These are phyloP conservation scores for Tillandsia fasciculata DNA, from an alignment of 176 grass and related monocot species.

Conservation along the genomic window DNA sequence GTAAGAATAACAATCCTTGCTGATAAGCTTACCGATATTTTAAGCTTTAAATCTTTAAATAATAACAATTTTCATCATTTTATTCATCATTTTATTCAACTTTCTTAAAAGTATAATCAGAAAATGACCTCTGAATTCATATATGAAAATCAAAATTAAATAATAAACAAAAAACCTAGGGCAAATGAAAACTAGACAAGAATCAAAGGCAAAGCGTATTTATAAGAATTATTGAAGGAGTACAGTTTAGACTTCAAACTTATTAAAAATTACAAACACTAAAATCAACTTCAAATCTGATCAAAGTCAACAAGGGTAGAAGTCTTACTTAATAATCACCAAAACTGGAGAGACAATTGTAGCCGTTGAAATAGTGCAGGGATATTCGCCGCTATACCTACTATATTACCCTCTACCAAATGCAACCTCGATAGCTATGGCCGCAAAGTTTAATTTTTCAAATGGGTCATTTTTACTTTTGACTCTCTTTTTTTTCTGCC, in stretches of 20 bases:
- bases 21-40: neutral
- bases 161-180: too few relatives aligned
- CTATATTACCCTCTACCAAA: too few relatives aligned
- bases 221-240: too few relatives aligned
- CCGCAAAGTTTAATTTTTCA: too few relatives aligned
- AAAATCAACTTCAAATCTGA: neutral
- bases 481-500: too few relatives aligned
- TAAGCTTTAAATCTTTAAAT: neutral
- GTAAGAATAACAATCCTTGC: neutral
- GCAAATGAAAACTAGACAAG: neutral
- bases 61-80: constrained; percentile 5
- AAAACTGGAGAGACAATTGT: constrained; percentile 66
- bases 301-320: neutral
- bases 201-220: neutral
- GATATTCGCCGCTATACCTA: too few relatives aligned
- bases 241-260: neutral
- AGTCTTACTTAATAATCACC: constrained; percentile 90
- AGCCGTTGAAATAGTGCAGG: constrained; percentile 55
- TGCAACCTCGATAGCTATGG: too few relatives aligned
- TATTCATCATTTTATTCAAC: too few relatives aligned
- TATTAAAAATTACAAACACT: constrained; percentile 3
- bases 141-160: too few relatives aligned
- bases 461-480: too few relatives aligned
- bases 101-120: too few relatives aligned
- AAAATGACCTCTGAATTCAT: too few relatives aligned